A percentile compares a stretch with the other conserved stretches of the same genome.
These are phyloP conservation scores for Ophiosphaerella korrae DNA, from an alignment of 2,329 filamentous ascomycete species.

Conservation along the genomic window DNA sequence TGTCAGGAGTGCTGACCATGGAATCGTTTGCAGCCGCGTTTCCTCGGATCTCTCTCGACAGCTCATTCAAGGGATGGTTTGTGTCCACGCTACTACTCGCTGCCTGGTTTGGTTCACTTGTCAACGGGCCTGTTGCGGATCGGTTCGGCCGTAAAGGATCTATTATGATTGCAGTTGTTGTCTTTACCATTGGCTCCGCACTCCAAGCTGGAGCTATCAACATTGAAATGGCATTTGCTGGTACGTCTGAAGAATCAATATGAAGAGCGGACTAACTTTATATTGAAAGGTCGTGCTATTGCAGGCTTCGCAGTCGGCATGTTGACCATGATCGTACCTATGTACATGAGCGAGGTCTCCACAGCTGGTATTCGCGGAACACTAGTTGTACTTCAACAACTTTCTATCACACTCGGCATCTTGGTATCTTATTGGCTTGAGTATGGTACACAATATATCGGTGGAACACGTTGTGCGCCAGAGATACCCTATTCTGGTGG, in stretches of 20 bases:
- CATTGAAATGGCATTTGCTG: conserved; percentile 22
- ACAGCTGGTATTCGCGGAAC: conserved; percentile 26
- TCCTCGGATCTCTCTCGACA: conserved; percentile 24
- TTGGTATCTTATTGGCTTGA: conserved; percentile 28
- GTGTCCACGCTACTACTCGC: conserved; percentile 24
- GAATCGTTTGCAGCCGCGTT: conserved; percentile 26
- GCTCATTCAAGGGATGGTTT: conserved; percentile 29
- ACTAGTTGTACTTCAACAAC: conserved; percentile 25
- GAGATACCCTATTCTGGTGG: conserved; percentile 55
- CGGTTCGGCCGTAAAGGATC: conserved; percentile 26
- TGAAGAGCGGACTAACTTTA: neutral
- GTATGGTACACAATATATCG: conserved; percentile 27
- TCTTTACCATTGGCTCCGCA: conserved; percentile 25
- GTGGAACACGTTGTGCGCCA: conserved; percentile 51
- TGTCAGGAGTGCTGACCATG: conserved; percentile 26
- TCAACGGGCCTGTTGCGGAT: conserved; percentile 30
- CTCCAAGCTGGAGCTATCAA: conserved; percentile 25
- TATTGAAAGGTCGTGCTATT: conserved; percentile 19
- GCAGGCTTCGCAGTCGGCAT: conserved; percentile 28
- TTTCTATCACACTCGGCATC: conserved; percentile 26
- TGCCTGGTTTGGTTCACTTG: conserved; percentile 27
- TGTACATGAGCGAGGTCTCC: conserved; percentile 31
- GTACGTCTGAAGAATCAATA: conserved; percentile 2
- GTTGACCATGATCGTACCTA: conserved; percentile 29
- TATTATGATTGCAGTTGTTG: conserved; percentile 24